Base-by-base conservation (phyloP, 306 rosid genomes). In the Styphnolobium japonicum region DNA sequence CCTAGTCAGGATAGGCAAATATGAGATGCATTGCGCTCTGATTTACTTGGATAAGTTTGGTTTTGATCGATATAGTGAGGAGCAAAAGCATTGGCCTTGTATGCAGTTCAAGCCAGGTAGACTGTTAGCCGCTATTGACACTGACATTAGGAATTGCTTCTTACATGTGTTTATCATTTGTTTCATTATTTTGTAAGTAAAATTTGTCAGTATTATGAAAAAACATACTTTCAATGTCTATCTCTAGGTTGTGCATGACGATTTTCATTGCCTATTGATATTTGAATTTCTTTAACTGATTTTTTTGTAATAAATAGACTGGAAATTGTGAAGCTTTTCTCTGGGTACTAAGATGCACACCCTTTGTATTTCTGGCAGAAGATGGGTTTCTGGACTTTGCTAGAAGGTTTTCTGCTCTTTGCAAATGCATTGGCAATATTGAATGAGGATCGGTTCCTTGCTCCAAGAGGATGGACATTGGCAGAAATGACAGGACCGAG, bases 381-480 rank as follows among this genome's bases (percentile, higher is more conserved):
- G 46, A 92, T 92, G 98, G 90, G 90, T 0, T 88, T 92, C 22
- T 91, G 98, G 97, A 85, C 88, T 15, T 52, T 86, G 10, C 57
- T 94, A 6, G 90, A 91, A 87, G 97, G 93, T n/a, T 34, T 89
- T 69, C 82, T 92, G 43, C 87, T 92, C 23, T 84, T 92, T 27
- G 87, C 90, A 71, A 94, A 94, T 71, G 92, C 91, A 9, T 79
- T 94, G 62, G 95, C 97, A n/a, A 88, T 92, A 46, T 81, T 88
- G 84, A 94, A 94, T n/a, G 98, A 94, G 80, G 97, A 92, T 61
- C 82, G 97, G 15, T 94, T 94, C 72, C 93, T 92, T 15, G 89
- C 88, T 55, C 88, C 85, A 5, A 92, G 97, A 88, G 93, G 95
- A 62, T 94, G 97, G 97, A 88, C 93, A 18, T 43, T 91, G 58